These are phyloP conservation scores for Eucalyptus shirleyi DNA, from an alignment of 345 rosid species.

Conservation along the genomic window DNA sequence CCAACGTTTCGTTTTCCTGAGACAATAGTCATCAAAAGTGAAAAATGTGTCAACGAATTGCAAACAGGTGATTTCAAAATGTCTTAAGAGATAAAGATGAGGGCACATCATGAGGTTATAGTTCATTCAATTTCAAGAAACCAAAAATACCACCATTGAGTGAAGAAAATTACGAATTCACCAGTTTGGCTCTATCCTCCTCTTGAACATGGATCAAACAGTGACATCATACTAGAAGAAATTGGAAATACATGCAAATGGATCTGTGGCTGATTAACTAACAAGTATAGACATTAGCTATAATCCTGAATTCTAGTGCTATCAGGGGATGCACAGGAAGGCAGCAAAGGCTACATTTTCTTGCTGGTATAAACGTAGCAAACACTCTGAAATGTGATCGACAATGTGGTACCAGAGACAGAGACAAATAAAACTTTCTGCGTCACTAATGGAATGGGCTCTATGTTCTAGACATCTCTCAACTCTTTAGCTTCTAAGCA, in stretches of 20 bases:
- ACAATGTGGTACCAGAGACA: background rate
- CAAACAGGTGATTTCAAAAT: too few species aligned
- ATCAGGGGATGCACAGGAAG: background rate
- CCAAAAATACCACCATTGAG: background rate
- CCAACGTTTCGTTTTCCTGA: background rate
- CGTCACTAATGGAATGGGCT: background rate
- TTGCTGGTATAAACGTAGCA: background rate
- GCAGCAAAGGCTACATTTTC: background rate
- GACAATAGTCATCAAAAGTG: background rate
- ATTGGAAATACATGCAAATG: background rate
- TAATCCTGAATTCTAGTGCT: background rate
- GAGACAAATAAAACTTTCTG: background rate
- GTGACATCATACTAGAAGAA: background rate
- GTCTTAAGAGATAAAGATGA: background rate
- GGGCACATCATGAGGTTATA: background rate
- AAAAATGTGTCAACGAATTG: background rate
- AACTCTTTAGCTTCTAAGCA: background rate
- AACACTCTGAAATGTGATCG: background rate
- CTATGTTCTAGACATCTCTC: background rate
- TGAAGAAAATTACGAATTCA: background rate
- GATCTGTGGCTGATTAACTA: background rate
- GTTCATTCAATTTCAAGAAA: background rate
- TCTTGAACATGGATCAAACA: background rate
- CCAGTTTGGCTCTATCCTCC: background rate
- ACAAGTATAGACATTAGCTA: background rate